A percentile compares a stretch with the other conserved stretches of the same genome.
Evolutionary conservation across 192 early-diverging fungal species (phyloP).

Genomic region (Spinellus fusiger): DNA sequence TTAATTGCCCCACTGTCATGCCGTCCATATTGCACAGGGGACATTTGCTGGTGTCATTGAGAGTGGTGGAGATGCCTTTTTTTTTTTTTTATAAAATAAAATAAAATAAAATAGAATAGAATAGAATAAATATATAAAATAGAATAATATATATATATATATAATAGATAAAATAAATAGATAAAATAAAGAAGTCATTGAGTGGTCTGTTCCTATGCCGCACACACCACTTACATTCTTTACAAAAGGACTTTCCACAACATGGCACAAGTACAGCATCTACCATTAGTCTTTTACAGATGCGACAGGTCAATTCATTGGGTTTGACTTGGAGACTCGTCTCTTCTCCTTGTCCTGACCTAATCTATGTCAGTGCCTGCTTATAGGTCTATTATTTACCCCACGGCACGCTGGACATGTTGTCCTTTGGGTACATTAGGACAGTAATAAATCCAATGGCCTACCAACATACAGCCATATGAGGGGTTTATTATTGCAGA

Average conservation of each 20-base stretch:
- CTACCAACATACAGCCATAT: slow-evolving; percentile 3
- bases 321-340: slow-evolving; percentile 46
- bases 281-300: slow-evolving; percentile 70
- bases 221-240: slow-evolving; percentile 88
- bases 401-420: slow-evolving; percentile 8
- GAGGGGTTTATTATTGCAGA: not conserved
- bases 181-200: no score
- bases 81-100: not conserved
- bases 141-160: not conserved
- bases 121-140: slow-evolving; percentile 9
- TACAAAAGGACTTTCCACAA: slow-evolving; percentile 86
- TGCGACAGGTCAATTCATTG: slow-evolving; percentile 64
- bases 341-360: not conserved
- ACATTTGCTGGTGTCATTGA: slow-evolving; percentile 15
- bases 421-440: slow-evolving; percentile 33
- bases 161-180: not conserved
- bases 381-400: not conserved
- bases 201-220: no score
- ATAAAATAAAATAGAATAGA: slow-evolving; percentile 4
- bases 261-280: slow-evolving; percentile 80
- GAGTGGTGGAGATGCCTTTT: slow-evolving; percentile 14
- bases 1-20: slow-evolving; percentile 11
- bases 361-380: not conserved
- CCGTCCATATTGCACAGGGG: slow-evolving; percentile 14
- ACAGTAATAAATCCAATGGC: slow-evolving; percentile 41